A percentile compares a stretch with the other conserved stretches of the same genome.
Evolutionary conservation across 2,329 filamentous ascomycete genomes (phyloP).

Genomic region (Aspergillus ustus): DNA sequence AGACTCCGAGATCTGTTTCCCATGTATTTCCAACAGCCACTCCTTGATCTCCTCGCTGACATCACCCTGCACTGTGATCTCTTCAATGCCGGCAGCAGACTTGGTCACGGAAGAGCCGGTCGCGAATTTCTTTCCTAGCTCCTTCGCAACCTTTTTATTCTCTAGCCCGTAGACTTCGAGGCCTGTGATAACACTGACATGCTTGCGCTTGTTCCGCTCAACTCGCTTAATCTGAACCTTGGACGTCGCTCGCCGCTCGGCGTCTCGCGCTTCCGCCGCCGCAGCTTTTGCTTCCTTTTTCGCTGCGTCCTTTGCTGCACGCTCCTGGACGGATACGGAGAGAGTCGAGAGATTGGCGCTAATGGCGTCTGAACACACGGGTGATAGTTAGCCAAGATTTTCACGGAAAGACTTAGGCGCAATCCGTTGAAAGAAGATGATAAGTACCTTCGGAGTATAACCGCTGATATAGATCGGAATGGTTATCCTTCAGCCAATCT

Average conservation of each 20-base stretch:
- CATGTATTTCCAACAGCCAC: conserved; percentile 84
- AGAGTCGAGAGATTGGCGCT: conserved; percentile 83
- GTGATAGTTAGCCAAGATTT: background rate
- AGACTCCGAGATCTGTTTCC: conserved; percentile 83
- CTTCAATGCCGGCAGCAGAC: conserved; percentile 80
- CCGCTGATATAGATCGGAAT: conserved; percentile 73
- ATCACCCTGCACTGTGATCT: conserved; percentile 97
- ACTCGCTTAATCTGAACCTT: conserved; percentile 93
- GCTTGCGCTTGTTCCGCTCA: conserved; percentile 97
- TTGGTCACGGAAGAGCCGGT: conserved; percentile 94
- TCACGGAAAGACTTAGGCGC: background rate
- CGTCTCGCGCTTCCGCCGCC: conserved; percentile 80
- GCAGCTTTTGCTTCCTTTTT: conserved; percentile 97
- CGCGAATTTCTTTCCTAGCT: conserved; percentile 98
- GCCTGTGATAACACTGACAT: conserved; percentile 88
- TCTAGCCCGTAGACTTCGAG: conserved; percentile 90
- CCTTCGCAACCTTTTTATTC: conserved; percentile 94
- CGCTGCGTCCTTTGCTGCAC: conserved; percentile 91
- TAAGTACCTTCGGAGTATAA: conserved; percentile 82
- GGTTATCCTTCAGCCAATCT: conserved; percentile 83
- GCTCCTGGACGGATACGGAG: conserved; percentile 88
- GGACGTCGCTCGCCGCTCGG: conserved; percentile 79
- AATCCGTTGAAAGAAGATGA: background rate
- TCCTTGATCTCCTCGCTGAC: conserved; percentile 93
- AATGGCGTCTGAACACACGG: conserved; percentile 67